These are phyloP conservation scores for Amaranthus hypochondriacus DNA, from an alignment of 148 eudicot genomes.

Conservation along the genomic window DNA sequence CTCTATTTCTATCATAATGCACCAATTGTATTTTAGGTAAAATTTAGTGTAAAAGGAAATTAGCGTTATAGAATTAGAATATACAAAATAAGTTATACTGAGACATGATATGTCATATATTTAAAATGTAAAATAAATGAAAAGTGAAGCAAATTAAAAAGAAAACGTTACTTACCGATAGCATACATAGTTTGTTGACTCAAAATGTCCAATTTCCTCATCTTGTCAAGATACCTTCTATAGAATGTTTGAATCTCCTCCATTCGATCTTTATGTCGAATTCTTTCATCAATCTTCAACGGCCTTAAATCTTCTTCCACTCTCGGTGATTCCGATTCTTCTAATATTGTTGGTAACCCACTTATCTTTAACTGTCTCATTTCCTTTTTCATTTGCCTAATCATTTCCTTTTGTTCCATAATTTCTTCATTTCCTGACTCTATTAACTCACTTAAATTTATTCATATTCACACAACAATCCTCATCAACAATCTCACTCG, in stretches of 20 bases:
- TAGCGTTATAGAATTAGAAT: too few relatives aligned
- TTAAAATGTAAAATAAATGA: too few relatives aligned
- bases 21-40: too few relatives aligned
- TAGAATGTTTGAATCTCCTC: conserved; percentile 70
- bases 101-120: too few relatives aligned
- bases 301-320: conserved; percentile 73
- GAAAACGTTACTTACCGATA: conserved; percentile 54
- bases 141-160: neutral
- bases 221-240: conserved; percentile 74
- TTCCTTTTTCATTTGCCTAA: conserved; percentile 74
- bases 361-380: conserved; percentile 43
- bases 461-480: neutral
- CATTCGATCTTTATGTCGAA: conserved; percentile 62
- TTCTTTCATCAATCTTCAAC: conserved; percentile 56
- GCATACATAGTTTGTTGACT: conserved; percentile 85
- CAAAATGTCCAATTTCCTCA: conserved; percentile 76
- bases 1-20: too few relatives aligned
- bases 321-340: conserved; percentile 70
- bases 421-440: conserved; percentile 26
- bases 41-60: too few relatives aligned
- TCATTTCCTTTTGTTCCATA: conserved; percentile 51
- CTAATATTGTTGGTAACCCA: conserved; percentile 81
- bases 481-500: neutral
- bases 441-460: neutral
- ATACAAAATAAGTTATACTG: too few relatives aligned